Percentiles rank a stretch among this genome's conserved stretches.
Conservation (phyloP, 441 rosid genomes). For the Metrosideros polymorpha region DNA sequence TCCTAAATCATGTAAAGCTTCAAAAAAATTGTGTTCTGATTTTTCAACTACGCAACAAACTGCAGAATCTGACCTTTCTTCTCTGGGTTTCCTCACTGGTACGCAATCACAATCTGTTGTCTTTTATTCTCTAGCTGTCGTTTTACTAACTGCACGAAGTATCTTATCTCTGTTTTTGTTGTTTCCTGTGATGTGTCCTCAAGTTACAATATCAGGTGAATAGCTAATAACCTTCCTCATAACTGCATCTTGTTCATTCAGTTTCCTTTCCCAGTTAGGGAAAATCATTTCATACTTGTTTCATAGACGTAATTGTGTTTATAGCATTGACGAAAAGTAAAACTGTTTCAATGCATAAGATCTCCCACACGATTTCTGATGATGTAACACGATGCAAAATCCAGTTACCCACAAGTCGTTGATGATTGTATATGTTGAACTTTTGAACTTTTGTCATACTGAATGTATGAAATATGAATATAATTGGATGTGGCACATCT, state of each 20-base stretch:
- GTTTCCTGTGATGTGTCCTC: not conserved
- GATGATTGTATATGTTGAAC: not conserved
- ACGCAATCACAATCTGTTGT: constrained; percentile 10
- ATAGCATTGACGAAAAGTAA: not conserved
- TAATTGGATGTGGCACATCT: not conserved
- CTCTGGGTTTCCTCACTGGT: constrained; percentile 27
- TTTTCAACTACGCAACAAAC: constrained; percentile 20
- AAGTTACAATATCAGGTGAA: not conserved
- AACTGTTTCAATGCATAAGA: not conserved
- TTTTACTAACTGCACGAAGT: not conserved
- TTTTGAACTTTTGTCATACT: not conserved
- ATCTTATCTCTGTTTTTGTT: not conserved
- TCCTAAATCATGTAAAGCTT: constrained; percentile 40
- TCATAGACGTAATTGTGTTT: not conserved
- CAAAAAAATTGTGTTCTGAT: constrained; percentile 32
- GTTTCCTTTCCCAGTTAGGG: not conserved
- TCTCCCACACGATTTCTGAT: not conserved
- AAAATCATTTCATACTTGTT: not conserved
- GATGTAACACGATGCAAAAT: not conserved
- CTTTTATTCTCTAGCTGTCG: not conserved
- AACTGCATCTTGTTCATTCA: not conserved
- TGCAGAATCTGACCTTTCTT: constrained; percentile 18
- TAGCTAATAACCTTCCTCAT: not conserved
- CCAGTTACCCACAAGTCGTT: not conserved
- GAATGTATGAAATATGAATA: not conserved